Evolutionary conservation across 139 green algal species (phyloP).

Genomic region (Desmodesmus armatus): DNA sequence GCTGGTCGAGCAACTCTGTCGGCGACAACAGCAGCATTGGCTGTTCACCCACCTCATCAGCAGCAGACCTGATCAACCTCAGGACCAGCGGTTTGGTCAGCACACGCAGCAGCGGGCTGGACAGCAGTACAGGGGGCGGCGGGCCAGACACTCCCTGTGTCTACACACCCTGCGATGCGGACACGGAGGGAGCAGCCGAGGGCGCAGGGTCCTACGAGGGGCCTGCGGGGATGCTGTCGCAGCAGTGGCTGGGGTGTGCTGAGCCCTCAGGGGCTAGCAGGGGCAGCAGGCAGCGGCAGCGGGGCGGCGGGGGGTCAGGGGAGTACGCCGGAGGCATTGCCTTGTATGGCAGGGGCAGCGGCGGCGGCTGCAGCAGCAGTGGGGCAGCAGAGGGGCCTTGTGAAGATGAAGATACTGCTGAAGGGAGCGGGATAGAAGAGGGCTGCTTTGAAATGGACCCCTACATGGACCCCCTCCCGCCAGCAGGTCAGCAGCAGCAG

Average conservation of each 20-base stretch:
- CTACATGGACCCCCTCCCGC: too few species aligned
- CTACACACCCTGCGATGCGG: not conserved
- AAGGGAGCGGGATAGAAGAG: not conserved
- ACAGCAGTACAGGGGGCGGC: slow-evolving; percentile 2
- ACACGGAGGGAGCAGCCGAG: not conserved
- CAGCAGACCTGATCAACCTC: not conserved
- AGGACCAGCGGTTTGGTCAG: too few species aligned
- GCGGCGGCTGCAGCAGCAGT: not conserved
- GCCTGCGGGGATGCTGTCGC: not conserved
- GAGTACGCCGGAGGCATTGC: not conserved
- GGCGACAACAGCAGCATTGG: slow-evolving; percentile 42
- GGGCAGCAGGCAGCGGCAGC: too few species aligned
- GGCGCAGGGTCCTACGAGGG: too few species aligned
- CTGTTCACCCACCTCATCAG: slow-evolving; percentile 7
- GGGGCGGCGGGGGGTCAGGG: not conserved
- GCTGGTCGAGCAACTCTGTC: slow-evolving; percentile 16
- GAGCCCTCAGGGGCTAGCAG: too few species aligned
- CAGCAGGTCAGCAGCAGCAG: not conserved
- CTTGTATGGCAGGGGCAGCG: not conserved
- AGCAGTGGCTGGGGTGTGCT: not conserved
- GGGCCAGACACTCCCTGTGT: not conserved
- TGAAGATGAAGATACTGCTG: not conserved
- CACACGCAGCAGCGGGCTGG: not conserved
- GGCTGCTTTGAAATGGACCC: too few species aligned
- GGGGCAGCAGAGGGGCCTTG: not conserved